Percentiles rank a stretch among this genome's conserved stretches.
These are phyloP conservation scores for Saccharomyces pastorianus DNA, from an alignment of 1,139 yeast species.

Conservation along the genomic window DNA sequence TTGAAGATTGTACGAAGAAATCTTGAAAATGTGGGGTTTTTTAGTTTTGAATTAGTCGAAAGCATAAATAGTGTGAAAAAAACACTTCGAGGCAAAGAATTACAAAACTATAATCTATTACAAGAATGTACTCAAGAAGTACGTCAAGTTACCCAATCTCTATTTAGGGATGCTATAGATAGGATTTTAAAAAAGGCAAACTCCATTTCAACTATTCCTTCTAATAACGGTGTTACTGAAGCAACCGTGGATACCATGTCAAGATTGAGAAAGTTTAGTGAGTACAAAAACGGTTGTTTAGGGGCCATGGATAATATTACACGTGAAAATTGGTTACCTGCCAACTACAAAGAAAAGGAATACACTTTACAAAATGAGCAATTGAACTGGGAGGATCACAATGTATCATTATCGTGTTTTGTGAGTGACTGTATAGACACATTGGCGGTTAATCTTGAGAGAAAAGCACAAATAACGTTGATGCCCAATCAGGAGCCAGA, in stretches of 20 bases:
- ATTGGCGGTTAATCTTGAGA: conserved; percentile 52
- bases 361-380: conserved; percentile 17
- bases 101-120: conserved; percentile 15
- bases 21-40: conserved; percentile 35
- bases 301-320: conserved; percentile 44
- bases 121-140: conserved; percentile 17
- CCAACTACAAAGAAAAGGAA: conserved; percentile 33
- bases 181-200: conserved; percentile 48
- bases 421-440: conserved; percentile 72
- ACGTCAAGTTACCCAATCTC: conserved; percentile 33
- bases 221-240: conserved; percentile 62
- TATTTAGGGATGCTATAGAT: conserved; percentile 46
- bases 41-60: conserved; percentile 42
- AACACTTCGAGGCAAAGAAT: conserved; percentile 22
- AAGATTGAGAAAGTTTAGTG: conserved; percentile 55
- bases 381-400: conserved; percentile 36
- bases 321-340: conserved; percentile 66
- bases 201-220: conserved; percentile 39
- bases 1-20: conserved; percentile 33
- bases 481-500: conserved; percentile 35
- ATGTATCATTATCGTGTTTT: conserved; percentile 51
- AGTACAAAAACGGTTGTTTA: conserved; percentile 48
- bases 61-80: conserved; percentile 27
- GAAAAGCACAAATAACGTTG: conserved; percentile 40
- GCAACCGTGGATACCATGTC: conserved; percentile 61